Base-by-base conservation (phyloP, 306 rosid genomes). In the Mimosa bimucronata region DNA sequence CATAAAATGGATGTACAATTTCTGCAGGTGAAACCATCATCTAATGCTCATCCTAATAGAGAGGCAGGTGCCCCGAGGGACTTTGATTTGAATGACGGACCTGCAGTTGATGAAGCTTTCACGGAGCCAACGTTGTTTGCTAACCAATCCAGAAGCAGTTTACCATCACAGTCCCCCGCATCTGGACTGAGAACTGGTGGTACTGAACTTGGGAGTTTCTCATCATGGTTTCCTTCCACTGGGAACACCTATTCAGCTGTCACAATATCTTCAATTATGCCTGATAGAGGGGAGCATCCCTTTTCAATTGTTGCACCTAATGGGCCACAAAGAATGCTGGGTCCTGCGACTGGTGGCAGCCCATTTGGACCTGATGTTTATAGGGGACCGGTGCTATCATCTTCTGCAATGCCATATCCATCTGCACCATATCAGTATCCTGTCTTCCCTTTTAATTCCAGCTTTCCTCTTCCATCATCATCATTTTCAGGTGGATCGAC, bases 11-110 rank as follows among this genome's bases (percentile, higher is more conserved):
- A 88, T 30, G 67, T 73, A 55, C 83, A 83, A 13, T 44, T 70
- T 82, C 48, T 53, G 83, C 86, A 67, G 76, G 79, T 64, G 66
- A 86, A 79, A 71, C 77, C 86, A 42, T 73, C 85, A 50, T 79
- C 87, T 0, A 42, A 62, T 70, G 81, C 81, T 77, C 83, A 76
- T 52, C 67, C 73, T 55, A 83, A 58, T 75, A 85, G 82, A 76
- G 89, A 82, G 67, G 77, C 38, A 71, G 77, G 78, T 84, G 79
- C 52, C 55, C 38, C 40, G 37, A 85, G 89, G 85, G 91, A 89
- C 78, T 90, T 92, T 71, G 97, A 92, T 92, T 85, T 92, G 84
- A 92, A 90, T 46, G 44, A 92, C 52, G 97, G 97, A 38, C 97
- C 97, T 53, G 74, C 53, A 26, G 80, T 66, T 31, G 93, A 91